Evolutionary conservation across 345 rosid genomes (phyloP).

Genomic region (Pistacia integerrima): DNA sequence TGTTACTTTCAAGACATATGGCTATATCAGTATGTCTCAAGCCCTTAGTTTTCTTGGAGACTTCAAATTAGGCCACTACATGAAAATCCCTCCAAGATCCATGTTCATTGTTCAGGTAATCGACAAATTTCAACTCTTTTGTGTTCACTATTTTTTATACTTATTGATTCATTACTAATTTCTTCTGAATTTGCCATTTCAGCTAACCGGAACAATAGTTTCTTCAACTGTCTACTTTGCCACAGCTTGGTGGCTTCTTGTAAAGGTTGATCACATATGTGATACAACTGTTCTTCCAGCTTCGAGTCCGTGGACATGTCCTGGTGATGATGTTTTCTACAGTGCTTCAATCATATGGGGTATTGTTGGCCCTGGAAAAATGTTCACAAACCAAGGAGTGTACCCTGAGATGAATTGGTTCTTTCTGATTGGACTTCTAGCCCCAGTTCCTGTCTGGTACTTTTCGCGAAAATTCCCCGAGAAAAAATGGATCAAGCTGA

Average conservation of each 20-base stretch:
- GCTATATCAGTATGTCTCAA: conserved; percentile 45
- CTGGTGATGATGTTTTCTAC: conserved; percentile 50
- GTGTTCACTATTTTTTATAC: neutral
- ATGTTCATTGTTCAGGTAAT: conserved; percentile 58
- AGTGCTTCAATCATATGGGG: conserved; percentile 71
- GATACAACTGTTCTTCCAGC: conserved; percentile 28
- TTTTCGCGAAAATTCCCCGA: conserved; percentile 38
- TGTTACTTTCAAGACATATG: conserved; percentile 53
- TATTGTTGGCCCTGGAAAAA: conserved; percentile 45
- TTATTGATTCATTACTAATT: neutral
- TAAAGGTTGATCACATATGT: conserved; percentile 39
- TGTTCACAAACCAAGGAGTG: conserved; percentile 40
- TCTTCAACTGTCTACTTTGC: conserved; percentile 48
- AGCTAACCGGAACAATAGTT: conserved; percentile 48
- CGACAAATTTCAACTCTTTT: neutral
- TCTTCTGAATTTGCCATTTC: neutral
- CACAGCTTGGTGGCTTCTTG: conserved; percentile 59
- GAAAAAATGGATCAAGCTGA: conserved; percentile 39
- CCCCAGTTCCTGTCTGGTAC: conserved; percentile 45
- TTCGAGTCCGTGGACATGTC: conserved; percentile 68
- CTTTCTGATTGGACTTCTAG: conserved; percentile 53
- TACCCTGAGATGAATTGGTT: conserved; percentile 53
- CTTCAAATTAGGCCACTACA: conserved; percentile 64
- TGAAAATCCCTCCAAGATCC: conserved; percentile 62
- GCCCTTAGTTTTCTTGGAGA: conserved; percentile 51